A percentile compares a stretch with the other conserved stretches of the same genome.
Evolutionary conservation across 495 filamentous ascomycete species (phyloP).

Genomic region (Penicillium diatomitis): DNA sequence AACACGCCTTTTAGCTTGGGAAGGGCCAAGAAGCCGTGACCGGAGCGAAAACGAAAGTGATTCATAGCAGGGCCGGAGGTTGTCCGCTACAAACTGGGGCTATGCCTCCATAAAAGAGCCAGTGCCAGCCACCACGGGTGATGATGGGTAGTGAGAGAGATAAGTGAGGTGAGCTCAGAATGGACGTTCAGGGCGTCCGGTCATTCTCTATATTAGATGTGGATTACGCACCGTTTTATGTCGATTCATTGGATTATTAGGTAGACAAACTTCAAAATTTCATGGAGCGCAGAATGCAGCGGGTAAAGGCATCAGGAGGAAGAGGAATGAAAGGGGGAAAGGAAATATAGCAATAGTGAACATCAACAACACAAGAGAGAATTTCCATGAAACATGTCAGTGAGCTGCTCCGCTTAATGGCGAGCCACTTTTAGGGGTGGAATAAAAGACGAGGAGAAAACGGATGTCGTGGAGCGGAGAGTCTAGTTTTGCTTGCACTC

Average conservation of each 20-base stretch:
- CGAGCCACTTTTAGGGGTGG: background rate
- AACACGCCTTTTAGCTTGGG: no score
- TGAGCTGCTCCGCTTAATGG: conserved; percentile 5
- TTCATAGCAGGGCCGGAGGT: no score
- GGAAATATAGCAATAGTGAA: conserved; percentile 21
- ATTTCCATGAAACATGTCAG: conserved; percentile 18
- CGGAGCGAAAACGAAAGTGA: no score
- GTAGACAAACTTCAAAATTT: conserved; percentile 19
- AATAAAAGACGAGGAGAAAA: no score
- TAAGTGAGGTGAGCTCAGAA: no score
- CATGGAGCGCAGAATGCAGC: conserved; percentile 14
- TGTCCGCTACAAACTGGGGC: no score
- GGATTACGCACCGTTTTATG: conserved; percentile 20
- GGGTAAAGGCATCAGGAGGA: conserved; percentile 17
- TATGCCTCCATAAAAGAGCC: no score
- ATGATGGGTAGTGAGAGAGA: no score
- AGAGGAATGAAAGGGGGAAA: conserved; percentile 3
- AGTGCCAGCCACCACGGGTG: no score
- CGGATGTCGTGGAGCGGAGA: background rate
- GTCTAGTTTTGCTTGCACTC: conserved; percentile 98
- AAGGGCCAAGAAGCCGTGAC: no score
- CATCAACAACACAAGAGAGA: conserved; percentile 12
- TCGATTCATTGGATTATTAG: conserved; percentile 25
- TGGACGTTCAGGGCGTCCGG: no score
- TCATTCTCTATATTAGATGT: no score